Evolutionary conservation across 495 filamentous ascomycete species (phyloP).

Genomic region (Staphylotrichum longicolle): DNA sequence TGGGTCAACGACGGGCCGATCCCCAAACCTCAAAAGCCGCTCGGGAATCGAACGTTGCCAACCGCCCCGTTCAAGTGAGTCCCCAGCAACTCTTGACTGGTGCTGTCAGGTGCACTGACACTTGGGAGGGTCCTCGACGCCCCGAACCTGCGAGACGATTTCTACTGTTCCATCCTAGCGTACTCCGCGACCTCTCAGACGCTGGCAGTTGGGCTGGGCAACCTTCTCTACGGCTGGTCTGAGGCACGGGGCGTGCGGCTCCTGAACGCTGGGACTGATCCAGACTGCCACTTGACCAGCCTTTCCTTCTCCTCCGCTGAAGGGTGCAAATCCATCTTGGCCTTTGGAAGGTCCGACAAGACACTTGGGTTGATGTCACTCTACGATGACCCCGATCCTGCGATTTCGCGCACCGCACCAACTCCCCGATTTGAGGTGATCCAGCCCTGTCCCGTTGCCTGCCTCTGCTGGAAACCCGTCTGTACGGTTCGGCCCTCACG

Average conservation of each 20-base stretch:
- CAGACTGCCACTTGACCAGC: slow-evolving; percentile 64
- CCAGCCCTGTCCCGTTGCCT: slow-evolving; percentile 70
- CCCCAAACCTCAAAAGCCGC: slow-evolving; percentile 29
- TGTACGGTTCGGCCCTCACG: slow-evolving; percentile 43
- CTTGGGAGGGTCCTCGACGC: slow-evolving; percentile 73
- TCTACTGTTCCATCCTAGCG: slow-evolving; percentile 88
- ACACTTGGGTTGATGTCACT: slow-evolving; percentile 53
- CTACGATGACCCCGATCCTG: slow-evolving; percentile 36
- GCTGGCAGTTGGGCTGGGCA: slow-evolving; percentile 79
- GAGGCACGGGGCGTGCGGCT: slow-evolving; percentile 56
- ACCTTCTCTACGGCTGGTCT: slow-evolving; percentile 85
- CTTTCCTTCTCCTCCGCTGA: slow-evolving; percentile 81
- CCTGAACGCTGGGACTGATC: slow-evolving; percentile 40
- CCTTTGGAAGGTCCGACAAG: slow-evolving; percentile 74
- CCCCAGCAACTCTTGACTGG: not conserved
- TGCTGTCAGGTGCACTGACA: slow-evolving; percentile 18
- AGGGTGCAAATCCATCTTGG: slow-evolving; percentile 77
- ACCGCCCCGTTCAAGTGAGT: slow-evolving; percentile 74
- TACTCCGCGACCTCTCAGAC: slow-evolving; percentile 72
- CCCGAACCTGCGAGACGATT: slow-evolving; percentile 85
- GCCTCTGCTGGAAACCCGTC: slow-evolving; percentile 65
- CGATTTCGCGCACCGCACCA: slow-evolving; percentile 9
- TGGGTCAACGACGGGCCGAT: slow-evolving; percentile 54
- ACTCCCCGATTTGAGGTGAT: slow-evolving; percentile 67
- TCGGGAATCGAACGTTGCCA: slow-evolving; percentile 51